Percentiles rank a stretch among this genome's conserved stretches.
Conservation (phyloP, 352 stramenopile species). For the Pythium myriotylum region DNA sequence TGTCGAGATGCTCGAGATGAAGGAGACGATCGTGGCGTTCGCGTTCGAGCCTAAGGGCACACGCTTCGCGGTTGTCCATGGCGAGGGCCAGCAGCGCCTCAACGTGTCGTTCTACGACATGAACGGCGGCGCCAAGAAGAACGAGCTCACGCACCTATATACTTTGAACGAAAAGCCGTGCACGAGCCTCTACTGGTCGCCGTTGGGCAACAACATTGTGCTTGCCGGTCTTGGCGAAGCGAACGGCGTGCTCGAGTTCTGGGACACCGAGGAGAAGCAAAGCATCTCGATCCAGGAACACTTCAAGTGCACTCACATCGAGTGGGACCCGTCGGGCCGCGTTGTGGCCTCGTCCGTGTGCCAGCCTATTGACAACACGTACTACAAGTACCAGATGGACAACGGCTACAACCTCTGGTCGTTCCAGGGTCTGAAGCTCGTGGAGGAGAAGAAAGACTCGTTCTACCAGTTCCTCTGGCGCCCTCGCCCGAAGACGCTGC, state of each 20-base stretch:
- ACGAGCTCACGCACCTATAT: constrained; percentile 95
- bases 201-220: constrained; percentile 92
- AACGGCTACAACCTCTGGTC: constrained; percentile 98
- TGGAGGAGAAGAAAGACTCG: constrained; percentile 95
- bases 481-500: constrained; percentile 92
- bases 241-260: constrained; percentile 97
- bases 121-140: constrained; percentile 68
- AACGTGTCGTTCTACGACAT: constrained; percentile 98
- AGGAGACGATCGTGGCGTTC: constrained; percentile 96
- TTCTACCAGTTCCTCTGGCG: constrained; percentile 96
- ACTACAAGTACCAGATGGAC: constrained; percentile 99
- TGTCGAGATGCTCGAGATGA: constrained; percentile 98
- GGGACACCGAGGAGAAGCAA: constrained; percentile 96
- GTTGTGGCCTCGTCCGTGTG: constrained; percentile 95
- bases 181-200: constrained; percentile 98
- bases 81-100: constrained; percentile 90
- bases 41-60: constrained; percentile 96
- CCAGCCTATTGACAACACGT: constrained; percentile 94
- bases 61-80: constrained; percentile 97
- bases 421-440: constrained; percentile 97
- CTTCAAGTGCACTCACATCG: constrained; percentile 97
- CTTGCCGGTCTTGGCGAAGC: constrained; percentile 95
- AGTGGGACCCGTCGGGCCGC: constrained; percentile 97
- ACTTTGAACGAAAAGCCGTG: constrained; percentile 95
- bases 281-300: constrained; percentile 96